Evolutionary conservation across 495 filamentous ascomycete genomes (phyloP), one percentile per base, ranked within the genome.

Genomic region (Aspergillus biplanus): DNA sequence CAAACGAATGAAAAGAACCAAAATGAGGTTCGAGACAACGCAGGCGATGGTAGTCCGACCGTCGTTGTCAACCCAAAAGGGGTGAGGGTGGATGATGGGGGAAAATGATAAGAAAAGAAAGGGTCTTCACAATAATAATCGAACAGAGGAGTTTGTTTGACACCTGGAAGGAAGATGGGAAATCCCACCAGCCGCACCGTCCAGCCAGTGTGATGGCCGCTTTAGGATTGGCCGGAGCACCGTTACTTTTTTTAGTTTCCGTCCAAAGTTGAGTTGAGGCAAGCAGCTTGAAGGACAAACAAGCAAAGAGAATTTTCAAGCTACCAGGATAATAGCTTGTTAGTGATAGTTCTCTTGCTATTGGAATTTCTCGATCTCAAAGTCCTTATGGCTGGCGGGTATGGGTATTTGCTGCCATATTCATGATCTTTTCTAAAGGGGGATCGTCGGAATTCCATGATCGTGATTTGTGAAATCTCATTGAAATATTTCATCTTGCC

Each of bases 1-100:
- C 58, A 66, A 62, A 57, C 64, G 63, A 65, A 52, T 63, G 61
- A 53, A 63, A 57, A 63, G 61, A 63, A 63, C 61, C 61, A 39
- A 46, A 52, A 48, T 32, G 46, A 56, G 61, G 61, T 49, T 64
- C 56, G 55, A 60, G n/a, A 33, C 13, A 16, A 65, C n/a, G 21
- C 50, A 57, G 47, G 27, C 48, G 33, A 42, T 31, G 44, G 27
- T 52, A 21, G 49, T n/a, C 32, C 39, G 21, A 33, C 52, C 59
- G 53, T 32, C 33, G 53, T 44, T 33, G 53, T 56, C 33, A 37
- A 37, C 48, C 18, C 34, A 12, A 15, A 48, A 16, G 35, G 33
- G 34, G n/a, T 32, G 46, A 57, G 18, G 15, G 13, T 50, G 48
- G 21, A 27, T 27, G 21, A 27, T 27, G 21, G 21, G 21, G 21